phyloP scores from a whole-genome alignment of 2,329 filamentous ascomycete genomes.

The Colletotrichum scovillei region DNA sequence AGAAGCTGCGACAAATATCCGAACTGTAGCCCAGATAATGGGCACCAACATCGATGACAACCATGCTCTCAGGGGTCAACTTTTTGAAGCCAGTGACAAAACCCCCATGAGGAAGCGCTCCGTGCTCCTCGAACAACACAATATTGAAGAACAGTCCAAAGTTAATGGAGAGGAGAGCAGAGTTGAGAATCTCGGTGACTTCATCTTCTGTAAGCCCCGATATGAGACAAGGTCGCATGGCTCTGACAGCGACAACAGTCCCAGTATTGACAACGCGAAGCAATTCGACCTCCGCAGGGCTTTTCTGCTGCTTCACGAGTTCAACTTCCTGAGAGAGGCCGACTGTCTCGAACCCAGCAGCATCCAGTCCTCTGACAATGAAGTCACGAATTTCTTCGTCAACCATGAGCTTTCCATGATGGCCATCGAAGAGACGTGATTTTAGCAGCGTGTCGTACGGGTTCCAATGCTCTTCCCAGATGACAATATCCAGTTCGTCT shows the following conservation, averaged over 20 bases:
- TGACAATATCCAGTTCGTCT: constrained; percentile 62
- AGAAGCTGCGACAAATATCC: constrained; percentile 73
- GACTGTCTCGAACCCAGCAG: constrained; percentile 65
- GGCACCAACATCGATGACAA: constrained; percentile 72
- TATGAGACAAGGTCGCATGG: constrained; percentile 66
- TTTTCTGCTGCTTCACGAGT: constrained; percentile 69
- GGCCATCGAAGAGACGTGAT: constrained; percentile 51
- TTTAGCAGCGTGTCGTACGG: constrained; percentile 66
- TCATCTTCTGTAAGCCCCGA: constrained; percentile 68
- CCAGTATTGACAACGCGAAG: constrained; percentile 72
- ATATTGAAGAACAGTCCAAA: constrained; percentile 72
- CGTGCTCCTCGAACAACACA: constrained; percentile 69
- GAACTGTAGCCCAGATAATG: constrained; percentile 73
- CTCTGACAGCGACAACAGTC: constrained; percentile 69
- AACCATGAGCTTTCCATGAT: constrained; percentile 62
- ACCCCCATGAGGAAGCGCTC: constrained; percentile 64
- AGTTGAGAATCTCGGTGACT: constrained; percentile 66
- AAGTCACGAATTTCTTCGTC: constrained; percentile 75
- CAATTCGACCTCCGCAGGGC: constrained; percentile 64
- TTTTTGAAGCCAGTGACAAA: constrained; percentile 62
- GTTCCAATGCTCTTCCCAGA: constrained; percentile 75
- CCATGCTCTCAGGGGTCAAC: constrained; percentile 64
- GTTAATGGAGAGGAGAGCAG: constrained; percentile 63
- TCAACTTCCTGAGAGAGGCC: constrained; percentile 67
- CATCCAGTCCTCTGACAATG: constrained; percentile 66